Evolutionary conservation across 2,329 filamentous ascomycete genomes (phyloP), one percentile per base, ranked within the genome.

Genomic region (Cordyceps farinosa): DNA sequence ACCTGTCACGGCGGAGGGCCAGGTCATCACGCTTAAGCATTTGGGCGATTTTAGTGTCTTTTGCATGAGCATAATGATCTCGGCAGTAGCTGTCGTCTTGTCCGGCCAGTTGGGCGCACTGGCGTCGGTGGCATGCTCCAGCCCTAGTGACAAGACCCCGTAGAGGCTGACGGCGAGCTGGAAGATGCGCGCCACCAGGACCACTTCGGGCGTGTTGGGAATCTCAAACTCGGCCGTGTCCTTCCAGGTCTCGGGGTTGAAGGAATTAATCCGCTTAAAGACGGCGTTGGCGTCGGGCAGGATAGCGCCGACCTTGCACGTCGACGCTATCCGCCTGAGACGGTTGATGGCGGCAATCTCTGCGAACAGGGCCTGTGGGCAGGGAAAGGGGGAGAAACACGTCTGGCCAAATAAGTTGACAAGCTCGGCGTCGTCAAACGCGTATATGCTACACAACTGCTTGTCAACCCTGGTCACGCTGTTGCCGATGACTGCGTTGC

Each of bases 281-380:
- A 56, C 29, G 22, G 32, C 52, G 44, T 56, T 48, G 42, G 44
- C n/a, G 2, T 38, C 51, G 3, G 51, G 60, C 8, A 50, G 13
- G 15, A 61, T 15, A 15, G 42, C 42, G 6, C 32, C 51, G 27
- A 36, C 32, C 32, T 54, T 54, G 50, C 32, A 42, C 15, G 29
- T 38, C 5, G 42, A 29, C 3, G 52, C 51, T 17, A 30, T 6
- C 7, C 42, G 15, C 9, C 60, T 44, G 10, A 62, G 60, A 3
- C 60, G 60, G 36, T 62, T 62, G 51, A 62, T 62, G 32, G 60
- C 52, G 9, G 45, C 60, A 11, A 62, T 40, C 27, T 55, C 60
- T 9, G 60, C 60, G 7, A 62, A 62, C 2, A 62, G 44, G 11
- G 22, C n/a, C 36, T 36, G 56, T 9, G 60, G 60, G 22, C 60